Percentiles rank a stretch among this genome's conserved stretches.
Evolutionary conservation across 768 basidiomycete species (phyloP).

Genomic region (Exidia glandulosa): DNA sequence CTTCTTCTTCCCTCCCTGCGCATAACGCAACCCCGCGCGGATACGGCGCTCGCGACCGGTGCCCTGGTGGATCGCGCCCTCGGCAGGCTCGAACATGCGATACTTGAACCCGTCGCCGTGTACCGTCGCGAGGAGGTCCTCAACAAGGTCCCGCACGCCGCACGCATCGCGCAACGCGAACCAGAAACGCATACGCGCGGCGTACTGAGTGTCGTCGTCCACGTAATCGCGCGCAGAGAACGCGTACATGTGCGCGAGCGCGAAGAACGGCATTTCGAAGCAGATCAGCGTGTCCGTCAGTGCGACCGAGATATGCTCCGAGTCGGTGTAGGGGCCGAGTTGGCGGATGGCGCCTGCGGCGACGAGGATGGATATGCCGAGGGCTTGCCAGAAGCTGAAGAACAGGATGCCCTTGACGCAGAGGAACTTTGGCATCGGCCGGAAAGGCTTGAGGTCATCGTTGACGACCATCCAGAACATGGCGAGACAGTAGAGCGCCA

Average conservation of each 20-base stretch:
- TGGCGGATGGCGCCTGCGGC: conserved; percentile 63
- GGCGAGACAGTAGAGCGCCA: conserved; percentile 81
- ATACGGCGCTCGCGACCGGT: conserved; percentile 77
- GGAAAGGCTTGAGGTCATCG: conserved; percentile 82
- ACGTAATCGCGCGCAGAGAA: conserved; percentile 88
- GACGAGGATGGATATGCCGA: conserved; percentile 79
- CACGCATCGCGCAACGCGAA: conserved; percentile 86
- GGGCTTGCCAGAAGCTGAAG: conserved; percentile 97
- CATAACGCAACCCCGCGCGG: conserved; percentile 83
- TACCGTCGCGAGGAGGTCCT: conserved; percentile 74
- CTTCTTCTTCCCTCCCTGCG: conserved; percentile 80
- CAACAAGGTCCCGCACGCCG: conserved; percentile 74
- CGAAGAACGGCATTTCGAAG: conserved; percentile 96
- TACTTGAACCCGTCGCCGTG: conserved; percentile 90
- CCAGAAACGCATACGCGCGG: conserved; percentile 81
- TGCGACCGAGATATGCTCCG: conserved; percentile 81
- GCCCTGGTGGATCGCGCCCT: conserved; percentile 87
- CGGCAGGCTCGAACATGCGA: conserved; percentile 91
- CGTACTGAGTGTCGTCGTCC: conserved; percentile 46
- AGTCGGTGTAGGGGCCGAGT: conserved; percentile 80
- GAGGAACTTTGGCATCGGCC: conserved; percentile 93
- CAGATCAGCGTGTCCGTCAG: conserved; percentile 88
- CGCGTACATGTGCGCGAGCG: conserved; percentile 88
- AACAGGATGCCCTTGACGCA: conserved; percentile 98
- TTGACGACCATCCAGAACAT: conserved; percentile 95